A percentile compares a stretch with the other conserved stretches of the same genome.
Conservation (phyloP, 441 rosid species). For the Flueggea neowawraea region DNA sequence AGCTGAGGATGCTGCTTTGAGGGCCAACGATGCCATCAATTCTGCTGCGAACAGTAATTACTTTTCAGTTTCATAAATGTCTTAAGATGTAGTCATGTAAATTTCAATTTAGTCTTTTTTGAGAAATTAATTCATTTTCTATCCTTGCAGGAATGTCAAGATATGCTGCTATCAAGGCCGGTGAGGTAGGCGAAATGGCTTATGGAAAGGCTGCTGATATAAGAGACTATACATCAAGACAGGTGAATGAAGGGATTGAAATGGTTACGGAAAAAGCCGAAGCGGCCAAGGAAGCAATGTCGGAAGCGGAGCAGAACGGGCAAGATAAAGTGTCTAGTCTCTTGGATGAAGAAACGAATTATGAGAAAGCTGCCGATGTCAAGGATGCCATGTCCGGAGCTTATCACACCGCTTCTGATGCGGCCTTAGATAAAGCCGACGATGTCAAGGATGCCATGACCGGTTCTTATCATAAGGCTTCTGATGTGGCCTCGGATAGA, state of each 20-base stretch:
- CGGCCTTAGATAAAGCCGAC: no score
- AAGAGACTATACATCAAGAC: conserved; percentile 25
- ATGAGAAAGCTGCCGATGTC: background rate
- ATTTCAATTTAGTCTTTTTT: no score
- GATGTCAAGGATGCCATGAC: no score
- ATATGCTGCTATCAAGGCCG: conserved; percentile 20
- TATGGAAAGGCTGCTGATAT: conserved; percentile 16
- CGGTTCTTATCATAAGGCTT: no score
- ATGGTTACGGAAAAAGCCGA: conserved; percentile 21
- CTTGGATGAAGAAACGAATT: conserved; percentile 4
- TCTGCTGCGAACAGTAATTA: conserved; percentile 31
- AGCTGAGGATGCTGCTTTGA: conserved; percentile 34
- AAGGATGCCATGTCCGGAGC: no score
- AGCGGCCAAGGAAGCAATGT: conserved; percentile 12
- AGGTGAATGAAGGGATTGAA: no score
- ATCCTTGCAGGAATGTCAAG: conserved; percentile 19
- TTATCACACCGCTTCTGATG: no score
- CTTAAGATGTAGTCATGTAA: no score
- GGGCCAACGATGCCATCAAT: conserved; percentile 21
- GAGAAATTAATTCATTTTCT: background rate
- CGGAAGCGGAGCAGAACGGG: conserved; percentile 9
- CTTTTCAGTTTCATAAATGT: background rate
- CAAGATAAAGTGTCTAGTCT: conserved; percentile 22
- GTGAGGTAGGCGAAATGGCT: conserved; percentile 16
- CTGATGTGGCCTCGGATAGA: no score